phyloP scores from a whole-genome alignment of 768 basidiomycete genomes.

The Boletus reticuloceps region DNA sequence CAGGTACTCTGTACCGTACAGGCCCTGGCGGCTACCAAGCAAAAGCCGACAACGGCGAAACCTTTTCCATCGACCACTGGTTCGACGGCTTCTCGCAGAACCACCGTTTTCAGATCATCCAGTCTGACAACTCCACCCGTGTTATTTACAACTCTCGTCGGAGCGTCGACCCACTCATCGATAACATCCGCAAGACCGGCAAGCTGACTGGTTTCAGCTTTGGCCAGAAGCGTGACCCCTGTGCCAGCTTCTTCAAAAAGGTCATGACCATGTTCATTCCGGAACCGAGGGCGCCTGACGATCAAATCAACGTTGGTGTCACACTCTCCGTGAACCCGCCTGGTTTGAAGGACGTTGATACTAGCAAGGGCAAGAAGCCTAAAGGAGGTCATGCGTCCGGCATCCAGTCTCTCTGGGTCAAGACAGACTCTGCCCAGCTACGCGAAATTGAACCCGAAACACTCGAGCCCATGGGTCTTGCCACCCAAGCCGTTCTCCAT shows the following conservation, averaged over 20 bases:
- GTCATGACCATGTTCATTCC: conserved; percentile 31
- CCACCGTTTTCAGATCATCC: conserved; percentile 39
- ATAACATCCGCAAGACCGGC: conserved; percentile 27
- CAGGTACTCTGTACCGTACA: conserved; percentile 38
- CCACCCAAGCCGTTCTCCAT: conserved; percentile 28
- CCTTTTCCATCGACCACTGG: conserved; percentile 35
- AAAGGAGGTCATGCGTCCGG: conserved; percentile 24
- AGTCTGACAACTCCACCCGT: conserved; percentile 18
- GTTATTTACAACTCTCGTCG: conserved; percentile 37
- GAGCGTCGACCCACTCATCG: conserved; percentile 28
- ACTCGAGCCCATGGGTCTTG: conserved; percentile 34
- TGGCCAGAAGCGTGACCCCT: conserved; percentile 34
- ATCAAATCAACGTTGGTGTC: conserved; percentile 25
- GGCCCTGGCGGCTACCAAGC: conserved; percentile 37
- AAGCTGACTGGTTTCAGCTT: conserved; percentile 18
- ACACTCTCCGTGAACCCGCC: conserved; percentile 32
- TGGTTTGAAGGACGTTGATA: conserved; percentile 22
- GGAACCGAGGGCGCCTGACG: not conserved
- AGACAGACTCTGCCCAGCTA: conserved; percentile 29
- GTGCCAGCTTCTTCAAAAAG: conserved; percentile 29
- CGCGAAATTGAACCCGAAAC: conserved; percentile 37
- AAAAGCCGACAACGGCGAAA: conserved; percentile 14
- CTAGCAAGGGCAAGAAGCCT: conserved; percentile 15
- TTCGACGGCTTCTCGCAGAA: conserved; percentile 41
- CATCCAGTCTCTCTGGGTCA: conserved; percentile 29